Conservation (phyloP, 257 asterid species). For the Eucommia ulmoides region DNA sequence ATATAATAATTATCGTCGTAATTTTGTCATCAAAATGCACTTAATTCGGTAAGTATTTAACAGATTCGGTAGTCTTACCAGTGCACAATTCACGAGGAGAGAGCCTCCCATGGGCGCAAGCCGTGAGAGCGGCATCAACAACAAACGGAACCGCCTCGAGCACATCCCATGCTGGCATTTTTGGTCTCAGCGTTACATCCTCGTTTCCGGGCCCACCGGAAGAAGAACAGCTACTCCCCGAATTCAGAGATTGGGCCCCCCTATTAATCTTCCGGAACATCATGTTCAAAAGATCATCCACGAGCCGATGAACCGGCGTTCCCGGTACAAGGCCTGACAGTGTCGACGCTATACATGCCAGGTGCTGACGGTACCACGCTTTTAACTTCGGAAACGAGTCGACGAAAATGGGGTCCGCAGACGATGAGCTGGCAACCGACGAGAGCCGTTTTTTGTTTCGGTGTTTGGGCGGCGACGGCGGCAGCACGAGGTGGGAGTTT, state of each 20-base stretch:
- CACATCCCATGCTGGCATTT: constrained; percentile 92
- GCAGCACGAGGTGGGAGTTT: constrained; percentile 58
- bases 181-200: constrained; percentile 59
- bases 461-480: constrained; percentile 45
- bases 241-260: constrained; percentile 45
- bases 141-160: constrained; percentile 97
- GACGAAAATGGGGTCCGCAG: constrained; percentile 70
- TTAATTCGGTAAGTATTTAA: neutral
- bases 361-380: constrained; percentile 93
- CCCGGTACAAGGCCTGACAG: constrained; percentile 82
- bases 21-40: no score
- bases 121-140: constrained; percentile 91
- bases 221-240: constrained; percentile 78
- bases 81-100: constrained; percentile 97
- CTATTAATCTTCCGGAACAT: constrained; percentile 63
- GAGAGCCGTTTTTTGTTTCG: constrained; percentile 77
- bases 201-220: constrained; percentile 67
- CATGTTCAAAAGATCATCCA: constrained; percentile 67
- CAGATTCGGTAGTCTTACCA: constrained; percentile 52
- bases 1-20: no score
- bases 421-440: constrained; percentile 50
- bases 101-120: constrained; percentile 81
- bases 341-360: constrained; percentile 89
- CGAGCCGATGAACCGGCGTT: constrained; percentile 69
- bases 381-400: constrained; percentile 93